phyloP scores from a whole-genome alignment of 306 rosid species.

The Cucurbita moschata region DNA sequence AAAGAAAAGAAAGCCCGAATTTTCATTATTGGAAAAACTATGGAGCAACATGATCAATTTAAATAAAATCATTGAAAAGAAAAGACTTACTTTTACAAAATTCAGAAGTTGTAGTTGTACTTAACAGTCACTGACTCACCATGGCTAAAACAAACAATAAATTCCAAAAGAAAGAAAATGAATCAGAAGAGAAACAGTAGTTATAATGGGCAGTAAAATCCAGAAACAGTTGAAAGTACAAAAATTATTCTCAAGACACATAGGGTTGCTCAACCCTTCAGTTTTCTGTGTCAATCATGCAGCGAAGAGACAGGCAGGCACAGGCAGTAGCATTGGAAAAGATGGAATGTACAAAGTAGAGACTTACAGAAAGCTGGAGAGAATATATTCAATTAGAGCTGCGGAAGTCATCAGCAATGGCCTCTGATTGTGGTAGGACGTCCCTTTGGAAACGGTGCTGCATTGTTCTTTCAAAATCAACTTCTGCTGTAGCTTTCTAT shows the following conservation, averaged over 20 bases:
- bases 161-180: not conserved
- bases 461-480: not conserved
- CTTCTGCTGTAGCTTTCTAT: not conserved
- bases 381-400: constrained; percentile 5
- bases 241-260: constrained; percentile 1
- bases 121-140: not conserved
- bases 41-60: not conserved
- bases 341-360: constrained; percentile 3
- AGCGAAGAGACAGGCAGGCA: not conserved
- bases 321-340: not conserved
- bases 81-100: not conserved
- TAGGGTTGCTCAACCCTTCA: not conserved
- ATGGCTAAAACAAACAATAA: not conserved
- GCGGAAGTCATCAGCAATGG: not conserved
- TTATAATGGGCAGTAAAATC: not conserved
- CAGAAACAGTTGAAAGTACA: not conserved
- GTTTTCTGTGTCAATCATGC: not conserved
- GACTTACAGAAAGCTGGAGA: constrained; percentile 1
- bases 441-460: not conserved
- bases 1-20: too few relatives aligned
- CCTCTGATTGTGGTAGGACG: not conserved
- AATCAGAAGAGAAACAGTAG: not conserved
- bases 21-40: too few relatives aligned
- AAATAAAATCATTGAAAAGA: not conserved
- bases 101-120: not conserved